Base-by-base conservation (phyloP, 768 basidiomycete genomes). In the Tephrocybe sp. region DNA sequence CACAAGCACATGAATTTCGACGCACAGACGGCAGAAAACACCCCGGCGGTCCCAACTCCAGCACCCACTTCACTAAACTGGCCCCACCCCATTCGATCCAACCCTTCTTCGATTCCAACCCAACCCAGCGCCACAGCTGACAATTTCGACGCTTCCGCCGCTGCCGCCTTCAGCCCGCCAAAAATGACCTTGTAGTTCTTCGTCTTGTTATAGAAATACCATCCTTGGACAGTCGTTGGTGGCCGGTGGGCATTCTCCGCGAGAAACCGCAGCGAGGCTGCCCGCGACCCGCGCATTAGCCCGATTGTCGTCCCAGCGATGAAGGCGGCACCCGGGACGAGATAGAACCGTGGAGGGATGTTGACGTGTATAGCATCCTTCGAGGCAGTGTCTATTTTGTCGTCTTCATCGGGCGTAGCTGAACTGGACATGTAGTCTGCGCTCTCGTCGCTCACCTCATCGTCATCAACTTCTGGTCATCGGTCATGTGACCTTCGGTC, bases 201-300 rank as follows among this genome's bases (percentile, higher is more conserved):
- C 24, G 91, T 93, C 75, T 95, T 95, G 66, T 92, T 89, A 82
- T 96, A 95, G 61, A 92, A 88, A 68, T 94, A 96, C 93, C 93
- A 95, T 52, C 93, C 93, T 58, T 86, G 82, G 51, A 92, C 79
- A 25, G 93, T 96, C 58, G 71, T 85, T 18, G 93, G 93, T 42
- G 88, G 78, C 49, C 90, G 78, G 68, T 96, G 93, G 38, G 85
- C 93, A 66, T 96, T 95, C 68, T 96, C 93, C n/a, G 92, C 93
- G 44, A 94, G 77, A 67, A 89, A 95, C 45, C 83, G 86, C 65
- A 93, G 72, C 11, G 82, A 79, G n/a, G 87, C 83, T 41, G 68
- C 74, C 38, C 87, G 80, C 10, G 84, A 84, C 17, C 86, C 88
- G 17, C 90, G 84, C 59, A 88, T 76, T 20, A 83, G 71, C n/a